Conservation (phyloP, 352 stramenopile genomes). For the Phytophthora palmivora region DNA sequence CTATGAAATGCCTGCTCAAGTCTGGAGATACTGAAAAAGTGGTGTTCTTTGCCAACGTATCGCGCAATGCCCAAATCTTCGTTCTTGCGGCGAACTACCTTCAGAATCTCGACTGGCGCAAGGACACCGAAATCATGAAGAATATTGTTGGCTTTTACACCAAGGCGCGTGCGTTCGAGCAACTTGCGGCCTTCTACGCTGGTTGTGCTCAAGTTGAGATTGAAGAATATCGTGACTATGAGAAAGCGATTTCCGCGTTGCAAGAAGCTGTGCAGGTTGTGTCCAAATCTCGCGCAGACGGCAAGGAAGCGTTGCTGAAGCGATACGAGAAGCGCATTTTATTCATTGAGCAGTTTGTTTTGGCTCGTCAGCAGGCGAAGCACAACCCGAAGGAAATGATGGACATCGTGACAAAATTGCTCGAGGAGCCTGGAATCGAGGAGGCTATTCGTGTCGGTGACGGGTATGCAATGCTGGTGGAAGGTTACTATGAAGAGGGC, state of each 20-base stretch:
- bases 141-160: constrained; percentile 95
- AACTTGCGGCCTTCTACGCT: constrained; percentile 93
- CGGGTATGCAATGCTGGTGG: constrained; percentile 87
- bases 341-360: constrained; percentile 89
- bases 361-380: constrained; percentile 64
- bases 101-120: constrained; percentile 94
- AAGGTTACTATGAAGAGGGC: constrained; percentile 74
- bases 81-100: constrained; percentile 96
- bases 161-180: constrained; percentile 93
- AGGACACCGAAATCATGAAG: constrained; percentile 92
- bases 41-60: constrained; percentile 95
- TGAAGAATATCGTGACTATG: constrained; percentile 95
- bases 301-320: constrained; percentile 75
- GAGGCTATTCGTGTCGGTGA: constrained; percentile 91
- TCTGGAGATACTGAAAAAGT: constrained; percentile 95
- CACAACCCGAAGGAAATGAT: constrained; percentile 77
- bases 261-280: constrained; percentile 92
- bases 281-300: constrained; percentile 70
- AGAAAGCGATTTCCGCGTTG: constrained; percentile 91
- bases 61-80: constrained; percentile 94
- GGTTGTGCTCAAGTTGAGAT: constrained; percentile 93
- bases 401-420: constrained; percentile 77
- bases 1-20: constrained; percentile 96
- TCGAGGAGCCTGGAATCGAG: constrained; percentile 87
- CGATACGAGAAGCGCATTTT: constrained; percentile 66